These are phyloP conservation scores for Calonectria crousiana DNA, from an alignment of 2,329 filamentous ascomycete species.

Conservation along the genomic window DNA sequence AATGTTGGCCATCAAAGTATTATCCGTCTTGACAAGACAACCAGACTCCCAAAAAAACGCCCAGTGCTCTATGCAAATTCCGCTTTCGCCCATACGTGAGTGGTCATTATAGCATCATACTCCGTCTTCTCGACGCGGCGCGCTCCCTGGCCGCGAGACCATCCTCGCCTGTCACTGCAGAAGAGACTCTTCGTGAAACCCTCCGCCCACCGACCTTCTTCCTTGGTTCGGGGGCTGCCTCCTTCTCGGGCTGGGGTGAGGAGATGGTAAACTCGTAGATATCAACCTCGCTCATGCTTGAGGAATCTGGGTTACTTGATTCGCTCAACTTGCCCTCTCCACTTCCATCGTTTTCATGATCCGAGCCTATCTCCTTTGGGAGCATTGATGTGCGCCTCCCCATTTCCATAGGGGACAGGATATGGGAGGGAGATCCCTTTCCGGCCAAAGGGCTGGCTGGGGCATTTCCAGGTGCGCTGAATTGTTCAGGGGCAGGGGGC, in stretches of 20 bases:
- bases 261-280: constrained; percentile 68
- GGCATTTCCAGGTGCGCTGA: constrained; percentile 35
- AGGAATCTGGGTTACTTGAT: constrained; percentile 33
- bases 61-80: constrained; percentile 39
- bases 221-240: constrained; percentile 39
- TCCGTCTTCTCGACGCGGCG: constrained; percentile 61
- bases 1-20: constrained; percentile 44
- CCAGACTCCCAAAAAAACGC: constrained; percentile 44
- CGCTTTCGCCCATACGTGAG: constrained; percentile 32
- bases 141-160: constrained; percentile 43
- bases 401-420: constrained; percentile 52
- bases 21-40: constrained; percentile 36
- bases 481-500: constrained; percentile 25
- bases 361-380: constrained; percentile 27
- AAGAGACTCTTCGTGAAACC: constrained; percentile 54
- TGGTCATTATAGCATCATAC: constrained; percentile 68
- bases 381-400: constrained; percentile 55
- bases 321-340: constrained; percentile 32
- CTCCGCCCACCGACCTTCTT: constrained; percentile 48
- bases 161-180: constrained; percentile 53
- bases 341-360: constrained; percentile 25
- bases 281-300: constrained; percentile 53
- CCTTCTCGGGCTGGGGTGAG: constrained; percentile 55
- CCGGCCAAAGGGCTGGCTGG: constrained; percentile 57
- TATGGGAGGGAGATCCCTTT: constrained; percentile 49